phyloP scores from a whole-genome alignment of 345 rosid species.

The Dipteronia sinensis region DNA sequence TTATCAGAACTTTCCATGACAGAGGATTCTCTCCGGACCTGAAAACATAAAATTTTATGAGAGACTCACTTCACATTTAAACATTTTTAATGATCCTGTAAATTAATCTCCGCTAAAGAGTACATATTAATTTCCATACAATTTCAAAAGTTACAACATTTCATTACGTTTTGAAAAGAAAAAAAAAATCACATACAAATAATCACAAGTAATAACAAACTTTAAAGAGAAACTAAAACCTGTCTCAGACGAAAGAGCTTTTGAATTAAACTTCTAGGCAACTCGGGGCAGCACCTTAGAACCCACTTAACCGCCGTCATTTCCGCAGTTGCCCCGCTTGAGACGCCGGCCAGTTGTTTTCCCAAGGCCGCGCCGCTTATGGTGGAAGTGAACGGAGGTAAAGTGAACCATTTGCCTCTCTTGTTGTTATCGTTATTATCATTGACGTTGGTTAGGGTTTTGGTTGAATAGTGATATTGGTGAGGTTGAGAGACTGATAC shows the following conservation, averaged over 20 bases:
- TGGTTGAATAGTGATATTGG: slow-evolving; percentile 27
- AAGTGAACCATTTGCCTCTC: slow-evolving; percentile 63
- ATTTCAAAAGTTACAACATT: background rate
- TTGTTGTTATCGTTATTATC: slow-evolving; percentile 8
- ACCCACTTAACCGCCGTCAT: slow-evolving; percentile 87
- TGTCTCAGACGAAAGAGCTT: slow-evolving; percentile 89
- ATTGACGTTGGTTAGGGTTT: background rate
- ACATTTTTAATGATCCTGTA: no score
- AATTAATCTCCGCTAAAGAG: background rate
- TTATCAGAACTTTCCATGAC: slow-evolving; percentile 23
- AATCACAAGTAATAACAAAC: background rate
- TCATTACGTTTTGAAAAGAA: background rate
- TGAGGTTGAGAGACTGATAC: slow-evolving; percentile 14
- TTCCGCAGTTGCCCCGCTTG: slow-evolving; percentile 26
- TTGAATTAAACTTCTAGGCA: slow-evolving; percentile 82
- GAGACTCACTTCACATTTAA: background rate
- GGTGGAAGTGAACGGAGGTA: slow-evolving; percentile 63
- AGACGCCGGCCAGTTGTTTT: slow-evolving; percentile 39
- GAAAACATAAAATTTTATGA: slow-evolving; percentile 7
- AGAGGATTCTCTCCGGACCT: slow-evolving; percentile 70
- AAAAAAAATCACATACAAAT: background rate
- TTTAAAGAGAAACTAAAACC: slow-evolving; percentile 38
- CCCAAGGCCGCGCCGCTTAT: slow-evolving; percentile 48
- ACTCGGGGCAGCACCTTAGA: slow-evolving; percentile 74
- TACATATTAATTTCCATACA: background rate